Percentiles rank a stretch among this genome's conserved stretches.
These are phyloP conservation scores for Phaeosphaeriaceae sp. DNA, from an alignment of 2,329 filamentous ascomycete species.

Conservation along the genomic window DNA sequence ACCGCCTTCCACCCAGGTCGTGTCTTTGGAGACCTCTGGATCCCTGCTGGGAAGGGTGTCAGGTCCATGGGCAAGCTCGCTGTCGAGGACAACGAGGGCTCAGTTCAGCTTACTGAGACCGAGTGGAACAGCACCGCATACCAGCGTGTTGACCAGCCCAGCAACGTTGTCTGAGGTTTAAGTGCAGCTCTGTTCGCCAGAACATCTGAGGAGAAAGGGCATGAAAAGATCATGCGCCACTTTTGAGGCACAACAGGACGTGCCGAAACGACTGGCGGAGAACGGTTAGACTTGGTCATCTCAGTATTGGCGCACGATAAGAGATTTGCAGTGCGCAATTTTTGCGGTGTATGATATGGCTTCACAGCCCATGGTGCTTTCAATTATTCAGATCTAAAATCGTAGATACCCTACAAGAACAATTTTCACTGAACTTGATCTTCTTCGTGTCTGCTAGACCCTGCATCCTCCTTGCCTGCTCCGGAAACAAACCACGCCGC, in stretches of 20 bases:
- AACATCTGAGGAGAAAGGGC: neutral
- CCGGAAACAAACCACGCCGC: neutral
- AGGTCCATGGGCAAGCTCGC: conserved; percentile 16
- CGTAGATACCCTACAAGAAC: neutral
- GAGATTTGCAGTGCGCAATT: neutral
- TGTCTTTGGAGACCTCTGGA: conserved; percentile 35
- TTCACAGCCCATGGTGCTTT: neutral
- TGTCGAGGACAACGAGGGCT: conserved; percentile 11
- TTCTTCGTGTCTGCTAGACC: neutral
- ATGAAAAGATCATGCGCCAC: too few species aligned
- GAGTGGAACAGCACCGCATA: conserved; percentile 23
- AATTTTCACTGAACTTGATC: too few species aligned
- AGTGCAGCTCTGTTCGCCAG: neutral
- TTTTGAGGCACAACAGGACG: neutral
- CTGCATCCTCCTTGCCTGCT: neutral
- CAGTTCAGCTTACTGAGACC: conserved; percentile 14
- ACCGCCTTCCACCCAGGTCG: conserved; percentile 55
- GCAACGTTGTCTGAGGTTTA: conserved; percentile 1
- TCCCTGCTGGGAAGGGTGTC: conserved; percentile 32
- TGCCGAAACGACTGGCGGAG: neutral
- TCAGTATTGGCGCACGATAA: neutral
- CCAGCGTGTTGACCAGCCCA: conserved; percentile 13
- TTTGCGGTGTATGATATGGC: neutral
- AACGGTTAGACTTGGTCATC: neutral
- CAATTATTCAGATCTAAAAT: neutral